phyloP scores from a whole-genome alignment of 2,329 filamentous ascomycete genomes.

The Fusarium falciforme region DNA sequence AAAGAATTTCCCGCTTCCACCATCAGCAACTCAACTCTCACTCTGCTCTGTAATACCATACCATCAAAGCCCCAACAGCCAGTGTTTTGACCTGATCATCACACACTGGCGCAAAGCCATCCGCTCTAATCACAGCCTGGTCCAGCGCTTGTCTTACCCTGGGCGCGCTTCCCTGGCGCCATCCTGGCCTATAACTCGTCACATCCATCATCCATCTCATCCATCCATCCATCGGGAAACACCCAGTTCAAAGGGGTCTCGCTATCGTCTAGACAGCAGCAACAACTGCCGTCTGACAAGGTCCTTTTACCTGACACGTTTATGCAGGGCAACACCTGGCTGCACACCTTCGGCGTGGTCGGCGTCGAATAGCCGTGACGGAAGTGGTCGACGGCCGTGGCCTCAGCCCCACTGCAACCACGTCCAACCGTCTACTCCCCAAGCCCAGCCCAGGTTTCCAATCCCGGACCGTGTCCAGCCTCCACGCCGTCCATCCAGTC shows the following conservation, averaged over 20 bases:
- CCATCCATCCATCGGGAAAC: not conserved
- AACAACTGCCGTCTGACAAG: not conserved
- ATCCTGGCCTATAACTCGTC: slow-evolving; percentile 17
- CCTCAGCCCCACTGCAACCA: slow-evolving; percentile 40
- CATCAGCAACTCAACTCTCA: not conserved
- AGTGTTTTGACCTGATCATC: slow-evolving; percentile 5
- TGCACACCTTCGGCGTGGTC: slow-evolving; percentile 27
- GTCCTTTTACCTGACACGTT: slow-evolving; percentile 21
- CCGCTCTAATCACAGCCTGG: slow-evolving; percentile 3
- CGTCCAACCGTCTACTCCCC: slow-evolving; percentile 34
- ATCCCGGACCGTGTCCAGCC: slow-evolving; percentile 45
- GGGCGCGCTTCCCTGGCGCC: slow-evolving; percentile 16
- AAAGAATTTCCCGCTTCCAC: slow-evolving; percentile 2
- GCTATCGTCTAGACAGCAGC: not conserved
- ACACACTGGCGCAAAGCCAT: not conserved
- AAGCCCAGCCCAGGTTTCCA: slow-evolving; percentile 34
- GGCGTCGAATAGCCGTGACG: slow-evolving; percentile 38
- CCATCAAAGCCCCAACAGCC: not conserved
- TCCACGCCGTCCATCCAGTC: slow-evolving; percentile 26
- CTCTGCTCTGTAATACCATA: not conserved
- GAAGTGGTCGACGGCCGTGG: slow-evolving; percentile 31
- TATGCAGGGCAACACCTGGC: slow-evolving; percentile 30
- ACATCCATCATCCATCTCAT: not conserved
- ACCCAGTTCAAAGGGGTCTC: not conserved
- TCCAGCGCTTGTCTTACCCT: slow-evolving; percentile 26